Percentiles rank a stretch among this genome's conserved stretches.
These are phyloP conservation scores for Dimocarpus longan DNA, from an alignment of 345 rosid genomes.

Conservation along the genomic window DNA sequence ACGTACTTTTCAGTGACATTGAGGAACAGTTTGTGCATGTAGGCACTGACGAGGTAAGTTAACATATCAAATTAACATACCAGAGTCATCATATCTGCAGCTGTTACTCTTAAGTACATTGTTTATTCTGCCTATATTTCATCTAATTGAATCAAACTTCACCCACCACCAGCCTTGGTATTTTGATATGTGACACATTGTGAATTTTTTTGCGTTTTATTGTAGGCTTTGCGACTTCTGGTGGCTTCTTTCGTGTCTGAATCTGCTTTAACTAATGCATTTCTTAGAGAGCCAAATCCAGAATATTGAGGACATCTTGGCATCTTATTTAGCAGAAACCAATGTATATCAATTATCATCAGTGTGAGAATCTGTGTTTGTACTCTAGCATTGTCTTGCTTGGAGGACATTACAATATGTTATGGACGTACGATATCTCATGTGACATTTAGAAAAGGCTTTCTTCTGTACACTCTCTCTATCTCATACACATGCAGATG, in stretches of 20 bases:
- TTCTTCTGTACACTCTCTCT: not conserved
- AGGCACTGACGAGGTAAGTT: not conserved
- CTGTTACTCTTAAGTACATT: too few relatives aligned
- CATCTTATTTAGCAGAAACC: not conserved
- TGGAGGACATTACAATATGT: not conserved
- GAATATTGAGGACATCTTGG: not conserved
- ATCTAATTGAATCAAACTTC: too few relatives aligned
- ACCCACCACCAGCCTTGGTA: too few relatives aligned
- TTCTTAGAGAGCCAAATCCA: constrained; percentile 3
- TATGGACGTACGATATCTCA: too few relatives aligned
- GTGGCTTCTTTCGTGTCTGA: constrained; percentile 23
- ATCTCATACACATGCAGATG: not conserved
- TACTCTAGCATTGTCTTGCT: not conserved
- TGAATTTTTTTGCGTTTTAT: not conserved
- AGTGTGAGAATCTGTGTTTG: not conserved
- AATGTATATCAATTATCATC: not conserved
- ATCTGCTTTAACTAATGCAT: constrained; percentile 18
- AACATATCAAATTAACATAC: not conserved
- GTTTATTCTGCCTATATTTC: too few relatives aligned
- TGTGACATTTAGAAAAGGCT: not conserved
- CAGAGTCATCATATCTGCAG: too few relatives aligned
- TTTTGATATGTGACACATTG: not conserved
- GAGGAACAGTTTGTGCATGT: not conserved
- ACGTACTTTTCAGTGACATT: constrained; percentile 21
- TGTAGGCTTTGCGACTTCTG: constrained; percentile 22